Conservation (phyloP, 768 basidiomycete genomes). For the Tylopilus intermedius region DNA sequence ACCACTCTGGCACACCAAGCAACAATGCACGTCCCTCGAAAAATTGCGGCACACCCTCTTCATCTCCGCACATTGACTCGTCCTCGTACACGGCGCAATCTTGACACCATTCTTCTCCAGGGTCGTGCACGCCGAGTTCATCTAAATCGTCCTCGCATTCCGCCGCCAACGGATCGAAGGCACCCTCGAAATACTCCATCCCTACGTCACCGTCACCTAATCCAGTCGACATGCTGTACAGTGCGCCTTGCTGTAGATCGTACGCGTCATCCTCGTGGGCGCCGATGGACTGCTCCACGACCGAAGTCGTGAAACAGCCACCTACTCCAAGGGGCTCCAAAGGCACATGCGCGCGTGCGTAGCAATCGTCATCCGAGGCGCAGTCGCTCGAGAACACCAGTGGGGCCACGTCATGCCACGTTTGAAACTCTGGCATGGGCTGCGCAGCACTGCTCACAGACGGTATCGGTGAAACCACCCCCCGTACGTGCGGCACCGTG, state of each 20-base stretch:
- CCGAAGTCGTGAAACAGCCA: neutral
- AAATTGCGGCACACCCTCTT: slow-evolving; percentile 29
- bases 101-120: neutral
- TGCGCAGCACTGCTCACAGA: slow-evolving; percentile 4
- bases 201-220: slow-evolving; percentile 4
- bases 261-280: neutral
- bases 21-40: slow-evolving; percentile 52
- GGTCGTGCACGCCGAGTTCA: neutral
- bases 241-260: neutral
- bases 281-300: neutral
- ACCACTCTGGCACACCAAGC: slow-evolving; percentile 31
- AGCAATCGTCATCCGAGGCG: slow-evolving; percentile 3
- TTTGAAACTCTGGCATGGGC: slow-evolving; percentile 5
- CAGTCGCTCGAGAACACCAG: slow-evolving; percentile 14
- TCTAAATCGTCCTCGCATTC: slow-evolving; percentile 4
- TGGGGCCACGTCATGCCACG: slow-evolving; percentile 10
- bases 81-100: neutral
- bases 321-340: neutral
- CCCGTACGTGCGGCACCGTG: neutral
- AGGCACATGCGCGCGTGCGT: neutral
- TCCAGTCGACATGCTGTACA: neutral
- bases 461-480: slow-evolving; percentile 1
- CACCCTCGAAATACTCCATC: neutral
- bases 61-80: slow-evolving; percentile 1
- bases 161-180: neutral